These are phyloP conservation scores for Agaricus blazei DNA, from an alignment of 768 basidiomycete species.

Conservation along the genomic window DNA sequence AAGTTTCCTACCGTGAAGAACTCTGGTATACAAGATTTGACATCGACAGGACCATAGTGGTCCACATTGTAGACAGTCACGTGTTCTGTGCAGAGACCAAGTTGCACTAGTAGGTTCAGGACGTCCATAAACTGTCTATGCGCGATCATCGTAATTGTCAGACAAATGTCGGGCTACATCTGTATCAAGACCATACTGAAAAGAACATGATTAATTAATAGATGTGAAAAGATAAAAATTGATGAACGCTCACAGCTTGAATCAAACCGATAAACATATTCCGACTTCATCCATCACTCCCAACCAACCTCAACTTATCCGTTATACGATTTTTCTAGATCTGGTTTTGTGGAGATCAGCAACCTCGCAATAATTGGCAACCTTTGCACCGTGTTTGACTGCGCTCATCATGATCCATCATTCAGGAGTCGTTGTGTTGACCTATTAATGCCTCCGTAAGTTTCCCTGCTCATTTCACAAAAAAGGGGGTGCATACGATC, in stretches of 20 bases:
- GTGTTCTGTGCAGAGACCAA: conserved; percentile 85
- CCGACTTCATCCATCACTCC: conserved; percentile 89
- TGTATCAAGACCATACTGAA: conserved; percentile 80
- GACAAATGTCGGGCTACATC: conserved; percentile 92
- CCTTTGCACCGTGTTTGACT: conserved; percentile 83
- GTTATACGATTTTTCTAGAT: conserved; percentile 66
- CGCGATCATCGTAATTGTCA: conserved; percentile 93
- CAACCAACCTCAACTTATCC: conserved; percentile 75
- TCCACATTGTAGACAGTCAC: conserved; percentile 57
- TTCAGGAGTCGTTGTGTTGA: conserved; percentile 97
- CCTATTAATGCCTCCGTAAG: conserved; percentile 36
- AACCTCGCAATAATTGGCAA: conserved; percentile 89
- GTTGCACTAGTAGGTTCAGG: conserved; percentile 68
- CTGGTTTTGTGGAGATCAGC: conserved; percentile 66
- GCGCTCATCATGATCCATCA: conserved; percentile 92
- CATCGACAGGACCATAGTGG: too few relatives aligned
- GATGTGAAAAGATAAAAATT: conserved; percentile 19
- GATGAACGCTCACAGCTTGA: conserved; percentile 54
- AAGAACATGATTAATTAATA: neutral
- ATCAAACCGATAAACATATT: conserved; percentile 97
- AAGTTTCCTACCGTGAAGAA: conserved; percentile 95
- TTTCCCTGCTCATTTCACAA: neutral
- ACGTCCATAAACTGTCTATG: conserved; percentile 88
- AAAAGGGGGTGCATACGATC: conserved; percentile 55
- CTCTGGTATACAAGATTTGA: conserved; percentile 22